These are phyloP conservation scores for Candida railenensis DNA, from an alignment of 805 yeast species.

Conservation along the genomic window DNA sequence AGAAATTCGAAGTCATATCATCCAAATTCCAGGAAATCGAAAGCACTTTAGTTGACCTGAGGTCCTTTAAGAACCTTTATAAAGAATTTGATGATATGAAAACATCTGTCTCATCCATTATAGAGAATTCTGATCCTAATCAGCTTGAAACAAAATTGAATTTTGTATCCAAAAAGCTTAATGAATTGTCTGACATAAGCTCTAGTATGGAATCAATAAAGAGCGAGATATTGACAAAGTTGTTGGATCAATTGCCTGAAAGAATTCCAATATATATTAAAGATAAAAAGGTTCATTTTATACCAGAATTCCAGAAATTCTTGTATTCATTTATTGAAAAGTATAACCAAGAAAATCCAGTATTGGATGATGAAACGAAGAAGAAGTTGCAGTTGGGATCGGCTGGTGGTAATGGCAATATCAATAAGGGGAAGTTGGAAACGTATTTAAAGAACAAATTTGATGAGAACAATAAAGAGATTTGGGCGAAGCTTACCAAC, in stretches of 20 bases:
- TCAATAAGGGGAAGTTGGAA: conserved; percentile 24
- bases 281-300: conserved; percentile 32
- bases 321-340: conserved; percentile 32
- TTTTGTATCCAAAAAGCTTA: conserved; percentile 15
- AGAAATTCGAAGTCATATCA: conserved; percentile 17
- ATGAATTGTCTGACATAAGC: conserved; percentile 12
- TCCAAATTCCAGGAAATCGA: conserved; percentile 10
- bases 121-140: conserved; percentile 11
- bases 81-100: conserved; percentile 14
- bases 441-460: conserved; percentile 18
- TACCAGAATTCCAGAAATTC: conserved; percentile 39
- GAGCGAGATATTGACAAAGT: conserved; percentile 15
- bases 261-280: conserved; percentile 32
- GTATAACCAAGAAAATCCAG: conserved; percentile 13
- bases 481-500: conserved; percentile 22
- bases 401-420: neutral
- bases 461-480: conserved; percentile 19
- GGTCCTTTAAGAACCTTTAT: conserved; percentile 9
- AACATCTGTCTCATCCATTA: conserved; percentile 9
- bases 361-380: conserved; percentile 18
- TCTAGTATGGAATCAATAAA: conserved; percentile 14
- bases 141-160: conserved; percentile 14
- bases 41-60: neutral
- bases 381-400: neutral
- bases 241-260: conserved; percentile 24